A percentile compares a stretch with the other conserved stretches of the same genome.
Evolutionary conservation across 2,329 filamentous ascomycete genomes (phyloP).

Genomic region (Lomentospora prolificans): DNA sequence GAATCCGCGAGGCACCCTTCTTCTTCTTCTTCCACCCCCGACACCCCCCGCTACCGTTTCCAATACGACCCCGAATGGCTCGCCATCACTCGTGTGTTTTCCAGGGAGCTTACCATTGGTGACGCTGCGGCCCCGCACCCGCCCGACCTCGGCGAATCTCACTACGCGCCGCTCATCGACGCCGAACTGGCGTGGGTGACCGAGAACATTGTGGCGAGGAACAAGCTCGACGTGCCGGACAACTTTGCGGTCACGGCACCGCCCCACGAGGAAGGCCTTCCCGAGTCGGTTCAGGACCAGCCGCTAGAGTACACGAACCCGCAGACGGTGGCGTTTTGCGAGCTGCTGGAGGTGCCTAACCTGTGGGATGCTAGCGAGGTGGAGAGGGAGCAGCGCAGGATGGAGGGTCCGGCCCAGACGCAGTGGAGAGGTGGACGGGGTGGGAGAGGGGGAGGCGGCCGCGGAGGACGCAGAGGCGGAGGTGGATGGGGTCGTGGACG

Average conservation of each 20-base stretch:
- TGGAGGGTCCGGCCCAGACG: constrained; percentile 43
- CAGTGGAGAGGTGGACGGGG: constrained; percentile 22
- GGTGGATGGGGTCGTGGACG: constrained; percentile 27
- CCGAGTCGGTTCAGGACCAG: constrained; percentile 49
- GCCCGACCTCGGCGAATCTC: constrained; percentile 54
- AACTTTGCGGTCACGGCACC: constrained; percentile 75
- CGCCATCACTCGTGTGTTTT: constrained; percentile 79
- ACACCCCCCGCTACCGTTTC: constrained; percentile 43
- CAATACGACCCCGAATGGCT: constrained; percentile 93
- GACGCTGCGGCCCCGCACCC: constrained; percentile 43
- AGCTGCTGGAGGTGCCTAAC: constrained; percentile 67
- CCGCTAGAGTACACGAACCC: constrained; percentile 78
- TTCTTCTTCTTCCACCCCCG: constrained; percentile 4
- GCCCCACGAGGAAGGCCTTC: constrained; percentile 48
- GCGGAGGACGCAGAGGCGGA: constrained; percentile 27
- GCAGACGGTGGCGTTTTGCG: constrained; percentile 76
- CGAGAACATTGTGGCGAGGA: constrained; percentile 55
- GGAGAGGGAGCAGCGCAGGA: constrained; percentile 52
- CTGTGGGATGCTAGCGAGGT: constrained; percentile 63
- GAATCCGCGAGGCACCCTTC: constrained; percentile 14
- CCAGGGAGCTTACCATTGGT: constrained; percentile 53
- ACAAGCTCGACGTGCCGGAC: constrained; percentile 59
- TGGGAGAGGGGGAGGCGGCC: constrained; percentile 24
- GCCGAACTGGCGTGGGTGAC: constrained; percentile 71
- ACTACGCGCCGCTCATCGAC: constrained; percentile 60